Percentiles rank a stretch among this genome's conserved stretches.
These are phyloP conservation scores for Groenewaldozyma auringiensis DNA, from an alignment of 1,139 yeast species.

Conservation along the genomic window DNA sequence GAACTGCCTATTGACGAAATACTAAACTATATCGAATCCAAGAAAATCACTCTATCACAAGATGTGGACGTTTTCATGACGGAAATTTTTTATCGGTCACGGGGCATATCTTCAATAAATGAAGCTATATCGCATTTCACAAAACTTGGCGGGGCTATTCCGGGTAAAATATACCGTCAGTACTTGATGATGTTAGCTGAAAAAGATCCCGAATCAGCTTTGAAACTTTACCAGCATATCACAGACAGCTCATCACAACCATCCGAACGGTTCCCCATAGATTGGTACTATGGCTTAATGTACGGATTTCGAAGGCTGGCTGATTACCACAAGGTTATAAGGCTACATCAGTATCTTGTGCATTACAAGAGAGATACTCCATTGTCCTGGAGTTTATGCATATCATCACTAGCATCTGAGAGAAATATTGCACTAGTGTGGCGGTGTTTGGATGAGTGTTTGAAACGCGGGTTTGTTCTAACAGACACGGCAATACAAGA, in stretches of 20 bases:
- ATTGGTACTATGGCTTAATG: slow-evolving; percentile 8
- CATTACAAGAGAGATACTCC: slow-evolving; percentile 3
- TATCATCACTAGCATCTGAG: slow-evolving; percentile 8
- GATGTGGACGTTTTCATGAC: neutral
- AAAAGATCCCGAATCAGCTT: neutral
- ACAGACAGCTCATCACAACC: neutral
- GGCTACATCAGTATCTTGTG: slow-evolving; percentile 6
- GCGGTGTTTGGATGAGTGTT: slow-evolving; percentile 4
- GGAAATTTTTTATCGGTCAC: neutral
- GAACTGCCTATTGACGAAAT: neutral
- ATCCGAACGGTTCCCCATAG: neutral
- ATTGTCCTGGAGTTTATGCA: slow-evolving; percentile 10
- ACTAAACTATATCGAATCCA: neutral
- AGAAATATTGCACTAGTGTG: neutral
- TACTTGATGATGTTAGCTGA: slow-evolving; percentile 2
- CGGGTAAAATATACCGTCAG: slow-evolving; percentile 4
- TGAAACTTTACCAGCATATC: neutral
- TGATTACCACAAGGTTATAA: slow-evolving; percentile 3
- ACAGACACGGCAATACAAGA: neutral
- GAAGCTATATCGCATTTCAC: neutral
- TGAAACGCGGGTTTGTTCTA: neutral
- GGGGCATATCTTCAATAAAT: neutral
- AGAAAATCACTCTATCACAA: neutral
- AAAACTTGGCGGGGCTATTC: neutral
- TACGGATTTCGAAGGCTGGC: slow-evolving; percentile 3